phyloP scores from a whole-genome alignment of 306 rosid species.

The Mucuna pruriens region DNA sequence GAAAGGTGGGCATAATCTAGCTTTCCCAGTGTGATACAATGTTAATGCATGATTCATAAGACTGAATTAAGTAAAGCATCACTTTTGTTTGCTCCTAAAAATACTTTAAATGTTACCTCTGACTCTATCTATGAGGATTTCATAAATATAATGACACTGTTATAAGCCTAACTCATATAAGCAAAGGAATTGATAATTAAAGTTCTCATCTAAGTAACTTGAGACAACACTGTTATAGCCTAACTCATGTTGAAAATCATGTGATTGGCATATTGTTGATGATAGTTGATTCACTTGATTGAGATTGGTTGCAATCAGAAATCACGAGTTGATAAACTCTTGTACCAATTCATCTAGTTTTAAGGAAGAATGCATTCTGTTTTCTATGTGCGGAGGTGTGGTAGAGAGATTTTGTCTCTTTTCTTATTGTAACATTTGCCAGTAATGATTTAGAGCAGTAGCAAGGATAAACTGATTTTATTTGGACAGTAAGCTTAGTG shows the following conservation, averaged over 20 bases:
- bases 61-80: constrained; percentile 6
- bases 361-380: neutral
- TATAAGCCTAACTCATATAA: neutral
- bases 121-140: constrained; percentile 20
- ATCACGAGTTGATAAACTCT: neutral
- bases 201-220: neutral
- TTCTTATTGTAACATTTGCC: neutral
- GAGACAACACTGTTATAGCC: neutral
- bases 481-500: constrained; percentile 17
- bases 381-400: constrained; percentile 11
- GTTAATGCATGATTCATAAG: constrained; percentile 5
- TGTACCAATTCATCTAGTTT: constrained; percentile 12
- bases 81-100: constrained; percentile 21
- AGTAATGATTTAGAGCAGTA: neutral
- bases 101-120: constrained; percentile 14
- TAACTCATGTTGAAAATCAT: neutral
- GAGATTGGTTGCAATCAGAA: constrained; percentile 2
- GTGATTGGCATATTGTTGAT: constrained; percentile 18
- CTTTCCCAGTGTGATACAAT: neutral
- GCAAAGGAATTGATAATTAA: neutral
- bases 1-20: constrained; percentile 69
- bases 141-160: neutral
- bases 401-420: neutral
- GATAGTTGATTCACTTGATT: constrained; percentile 26
- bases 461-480: constrained; percentile 1